A percentile compares a stretch with the other conserved stretches of the same genome.
Conservation (phyloP, 139 green algal genomes). For the Coelastrella sp. region DNA sequence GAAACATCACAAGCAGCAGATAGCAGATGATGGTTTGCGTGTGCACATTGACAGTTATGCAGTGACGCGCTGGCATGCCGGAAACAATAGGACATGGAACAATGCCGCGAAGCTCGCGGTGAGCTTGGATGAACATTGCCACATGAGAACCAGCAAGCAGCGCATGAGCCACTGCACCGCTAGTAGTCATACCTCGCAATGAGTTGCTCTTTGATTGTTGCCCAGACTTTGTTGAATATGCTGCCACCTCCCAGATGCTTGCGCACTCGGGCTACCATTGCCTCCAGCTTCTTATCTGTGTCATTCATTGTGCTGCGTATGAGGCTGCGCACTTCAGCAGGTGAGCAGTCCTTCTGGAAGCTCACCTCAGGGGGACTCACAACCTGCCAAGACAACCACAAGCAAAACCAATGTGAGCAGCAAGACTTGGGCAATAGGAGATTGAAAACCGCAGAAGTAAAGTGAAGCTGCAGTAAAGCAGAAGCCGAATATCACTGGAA, state of each 20-base stretch:
- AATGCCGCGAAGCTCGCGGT: too few species aligned
- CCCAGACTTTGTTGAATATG: slow-evolving; percentile 57
- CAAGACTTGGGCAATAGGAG: neutral
- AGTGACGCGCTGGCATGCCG: too few species aligned
- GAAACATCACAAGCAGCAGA: neutral
- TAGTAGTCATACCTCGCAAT: neutral
- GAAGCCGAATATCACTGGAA: too few species aligned
- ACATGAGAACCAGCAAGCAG: too few species aligned
- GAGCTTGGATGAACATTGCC: too few species aligned
- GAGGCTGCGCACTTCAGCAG: slow-evolving; percentile 52
- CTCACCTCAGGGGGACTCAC: slow-evolving; percentile 46
- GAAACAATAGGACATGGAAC: too few species aligned
- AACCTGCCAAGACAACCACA: neutral
- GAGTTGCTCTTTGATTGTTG: slow-evolving; percentile 55
- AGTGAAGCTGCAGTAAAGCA: too few species aligned
- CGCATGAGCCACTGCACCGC: too few species aligned
- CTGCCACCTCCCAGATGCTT: slow-evolving; percentile 59
- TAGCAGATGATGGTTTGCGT: neutral
- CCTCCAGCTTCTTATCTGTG: slow-evolving; percentile 55
- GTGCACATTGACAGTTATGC: neutral
- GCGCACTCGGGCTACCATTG: slow-evolving; percentile 51
- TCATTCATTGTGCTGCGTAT: slow-evolving; percentile 54
- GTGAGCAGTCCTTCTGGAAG: slow-evolving; percentile 51
- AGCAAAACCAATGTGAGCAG: neutral
- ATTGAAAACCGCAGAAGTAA: neutral